Conservation (phyloP, 2,329 filamentous ascomycete genomes). For the Knufia petricola region DNA sequence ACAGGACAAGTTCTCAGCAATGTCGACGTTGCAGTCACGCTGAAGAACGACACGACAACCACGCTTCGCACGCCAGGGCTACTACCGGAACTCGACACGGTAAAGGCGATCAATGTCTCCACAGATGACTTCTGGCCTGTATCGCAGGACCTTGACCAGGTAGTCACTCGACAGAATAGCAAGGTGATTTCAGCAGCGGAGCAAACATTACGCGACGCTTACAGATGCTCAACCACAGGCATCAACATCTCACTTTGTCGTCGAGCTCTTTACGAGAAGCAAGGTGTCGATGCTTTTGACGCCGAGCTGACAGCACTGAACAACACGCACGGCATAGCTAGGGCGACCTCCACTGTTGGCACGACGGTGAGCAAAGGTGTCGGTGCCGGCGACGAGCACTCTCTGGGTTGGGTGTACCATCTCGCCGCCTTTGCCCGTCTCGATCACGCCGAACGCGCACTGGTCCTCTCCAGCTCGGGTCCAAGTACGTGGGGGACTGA, state of each 20-base stretch:
- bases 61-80: slow-evolving; percentile 46
- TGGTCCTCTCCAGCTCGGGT: slow-evolving; percentile 45
- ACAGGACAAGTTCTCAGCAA: slow-evolving; percentile 70
- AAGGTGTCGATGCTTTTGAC: slow-evolving; percentile 49
- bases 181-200: neutral
- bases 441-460: slow-evolving; percentile 57
- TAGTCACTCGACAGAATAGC: slow-evolving; percentile 36
- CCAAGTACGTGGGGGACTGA: slow-evolving; percentile 34
- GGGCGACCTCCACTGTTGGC: slow-evolving; percentile 21
- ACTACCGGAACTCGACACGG: slow-evolving; percentile 36
- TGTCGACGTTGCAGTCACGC: slow-evolving; percentile 49
- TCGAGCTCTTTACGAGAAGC: slow-evolving; percentile 55
- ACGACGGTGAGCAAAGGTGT: too few relatives aligned
- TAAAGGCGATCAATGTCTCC: slow-evolving; percentile 31
- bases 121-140: slow-evolving; percentile 69
- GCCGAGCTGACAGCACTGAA: slow-evolving; percentile 67
- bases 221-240: slow-evolving; percentile 44
- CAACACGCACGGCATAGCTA: slow-evolving; percentile 41
- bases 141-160: slow-evolving; percentile 60
- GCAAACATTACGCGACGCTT: slow-evolving; percentile 45
- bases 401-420: slow-evolving; percentile 67
- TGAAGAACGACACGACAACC: slow-evolving; percentile 36
- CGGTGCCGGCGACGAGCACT: too few relatives aligned
- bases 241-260: slow-evolving; percentile 68
- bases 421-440: slow-evolving; percentile 45